These are phyloP conservation scores for Caryopteris hybrid DNA, from an alignment of 305 asterid species.

Conservation along the genomic window DNA sequence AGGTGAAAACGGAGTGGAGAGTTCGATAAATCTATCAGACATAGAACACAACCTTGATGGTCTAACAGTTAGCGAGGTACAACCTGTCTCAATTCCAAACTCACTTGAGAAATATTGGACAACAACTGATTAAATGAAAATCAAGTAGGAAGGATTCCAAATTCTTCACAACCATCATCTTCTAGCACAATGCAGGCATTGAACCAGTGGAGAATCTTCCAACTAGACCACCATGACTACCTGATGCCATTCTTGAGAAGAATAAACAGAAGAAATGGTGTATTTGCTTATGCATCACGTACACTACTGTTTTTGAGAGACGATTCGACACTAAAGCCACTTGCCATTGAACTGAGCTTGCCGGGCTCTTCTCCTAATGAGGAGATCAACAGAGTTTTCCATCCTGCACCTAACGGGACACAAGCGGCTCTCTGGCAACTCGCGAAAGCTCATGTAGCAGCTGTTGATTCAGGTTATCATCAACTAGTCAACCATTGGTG, in stretches of 20 bases:
- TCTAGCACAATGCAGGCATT: constrained; percentile 36
- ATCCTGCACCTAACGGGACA: constrained; percentile 36
- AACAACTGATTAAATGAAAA: background rate
- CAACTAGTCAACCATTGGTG: constrained; percentile 47
- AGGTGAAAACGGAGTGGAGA: constrained; percentile 35
- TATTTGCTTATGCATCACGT: constrained; percentile 45
- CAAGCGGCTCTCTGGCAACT: constrained; percentile 54
- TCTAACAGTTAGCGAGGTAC: constrained; percentile 36
- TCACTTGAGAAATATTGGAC: background rate
- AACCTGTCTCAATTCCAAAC: background rate
- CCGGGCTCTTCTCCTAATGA: constrained; percentile 21
- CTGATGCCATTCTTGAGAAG: constrained; percentile 37
- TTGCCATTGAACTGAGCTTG: constrained; percentile 46
- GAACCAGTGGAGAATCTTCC: constrained; percentile 45
- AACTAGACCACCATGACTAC: constrained; percentile 50
- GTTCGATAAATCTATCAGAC: constrained; percentile 34
- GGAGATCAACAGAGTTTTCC: constrained; percentile 36
- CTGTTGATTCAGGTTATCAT: constrained; percentile 41
- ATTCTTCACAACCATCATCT: background rate
- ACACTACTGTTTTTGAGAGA: constrained; percentile 44
- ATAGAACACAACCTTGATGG: constrained; percentile 43
- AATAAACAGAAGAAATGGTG: constrained; percentile 27
- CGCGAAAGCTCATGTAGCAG: constrained; percentile 57
- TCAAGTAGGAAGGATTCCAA: background rate
- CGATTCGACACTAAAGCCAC: constrained; percentile 43